phyloP scores from a whole-genome alignment of 305 asterid species.

The Fraxinus albicans region DNA sequence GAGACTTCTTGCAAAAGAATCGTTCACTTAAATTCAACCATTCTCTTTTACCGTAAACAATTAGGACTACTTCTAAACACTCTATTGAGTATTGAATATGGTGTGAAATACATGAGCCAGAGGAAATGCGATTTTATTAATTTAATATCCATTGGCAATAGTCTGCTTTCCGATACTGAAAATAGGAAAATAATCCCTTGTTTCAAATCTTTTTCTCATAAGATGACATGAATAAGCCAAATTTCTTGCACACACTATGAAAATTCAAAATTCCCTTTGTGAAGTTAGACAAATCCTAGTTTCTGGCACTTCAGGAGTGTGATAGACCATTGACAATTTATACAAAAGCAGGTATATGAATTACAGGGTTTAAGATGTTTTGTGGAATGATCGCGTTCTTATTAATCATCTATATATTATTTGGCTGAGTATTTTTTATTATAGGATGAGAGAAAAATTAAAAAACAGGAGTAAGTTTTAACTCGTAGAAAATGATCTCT shows the following conservation, averaged over 20 bases:
- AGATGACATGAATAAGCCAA: background rate
- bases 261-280: background rate
- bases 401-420: background rate
- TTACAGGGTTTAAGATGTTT: background rate
- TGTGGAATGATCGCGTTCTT: background rate
- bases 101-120: background rate
- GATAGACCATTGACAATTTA: background rate
- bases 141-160: background rate
- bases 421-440: background rate
- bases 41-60: background rate
- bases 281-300: background rate
- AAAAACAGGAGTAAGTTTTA: background rate
- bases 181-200: background rate
- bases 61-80: background rate
- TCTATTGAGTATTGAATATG: background rate
- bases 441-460: background rate
- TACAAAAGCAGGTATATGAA: background rate
- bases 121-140: background rate
- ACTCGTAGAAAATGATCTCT: background rate
- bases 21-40: background rate
- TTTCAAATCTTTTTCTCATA: background rate
- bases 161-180: background rate
- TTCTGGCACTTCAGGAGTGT: background rate
- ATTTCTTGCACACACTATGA: background rate
- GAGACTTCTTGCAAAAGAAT: background rate